These are phyloP conservation scores for Colletotrichum musae DNA, from an alignment of 2,329 filamentous ascomycete species.

Conservation along the genomic window DNA sequence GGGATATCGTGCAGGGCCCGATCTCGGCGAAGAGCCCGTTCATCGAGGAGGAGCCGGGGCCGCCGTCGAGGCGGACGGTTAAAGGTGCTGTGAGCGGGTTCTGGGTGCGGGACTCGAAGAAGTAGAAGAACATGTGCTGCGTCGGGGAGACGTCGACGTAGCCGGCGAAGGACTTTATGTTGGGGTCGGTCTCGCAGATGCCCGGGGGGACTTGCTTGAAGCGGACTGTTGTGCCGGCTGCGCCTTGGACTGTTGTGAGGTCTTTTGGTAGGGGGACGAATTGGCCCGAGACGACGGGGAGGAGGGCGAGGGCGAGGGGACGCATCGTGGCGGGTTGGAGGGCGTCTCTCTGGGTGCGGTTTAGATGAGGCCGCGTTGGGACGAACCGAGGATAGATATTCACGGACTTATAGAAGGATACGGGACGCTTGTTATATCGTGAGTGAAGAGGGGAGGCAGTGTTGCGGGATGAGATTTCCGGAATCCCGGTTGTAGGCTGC, in stretches of 20 bases:
- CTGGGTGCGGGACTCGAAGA: conserved; percentile 20
- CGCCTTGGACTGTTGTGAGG: conserved; percentile 12
- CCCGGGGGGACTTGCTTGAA: conserved; percentile 31
- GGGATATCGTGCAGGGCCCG: conserved; percentile 23
- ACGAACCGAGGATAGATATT: too few relatives aligned
- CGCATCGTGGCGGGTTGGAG: too few relatives aligned
- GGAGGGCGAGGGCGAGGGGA: too few relatives aligned
- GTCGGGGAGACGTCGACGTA: conserved; percentile 29
- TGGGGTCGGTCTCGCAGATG: conserved; percentile 21
- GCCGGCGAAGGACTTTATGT: conserved; percentile 30
- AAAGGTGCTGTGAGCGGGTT: conserved; percentile 17
- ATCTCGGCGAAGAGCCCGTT: conserved; percentile 29
- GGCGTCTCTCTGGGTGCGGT: too few relatives aligned
- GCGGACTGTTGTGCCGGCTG: conserved; percentile 16
- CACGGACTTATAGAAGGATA: too few relatives aligned
- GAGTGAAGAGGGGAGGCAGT: too few relatives aligned
- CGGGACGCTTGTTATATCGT: too few relatives aligned
- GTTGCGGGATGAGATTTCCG: too few relatives aligned
- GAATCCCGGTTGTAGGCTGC: too few relatives aligned
- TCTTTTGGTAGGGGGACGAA: conserved; percentile 25
- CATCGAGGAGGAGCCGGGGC: conserved; percentile 31
- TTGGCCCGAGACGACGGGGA: neutral
- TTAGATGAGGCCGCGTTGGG: too few relatives aligned
- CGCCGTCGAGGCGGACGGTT: conserved; percentile 31
- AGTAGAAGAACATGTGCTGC: conserved; percentile 31